Percentiles rank a stretch among this genome's conserved stretches.
These are phyloP conservation scores for Omphalotus olearius DNA, from an alignment of 1,284 basidiomycete species.

Conservation along the genomic window DNA sequence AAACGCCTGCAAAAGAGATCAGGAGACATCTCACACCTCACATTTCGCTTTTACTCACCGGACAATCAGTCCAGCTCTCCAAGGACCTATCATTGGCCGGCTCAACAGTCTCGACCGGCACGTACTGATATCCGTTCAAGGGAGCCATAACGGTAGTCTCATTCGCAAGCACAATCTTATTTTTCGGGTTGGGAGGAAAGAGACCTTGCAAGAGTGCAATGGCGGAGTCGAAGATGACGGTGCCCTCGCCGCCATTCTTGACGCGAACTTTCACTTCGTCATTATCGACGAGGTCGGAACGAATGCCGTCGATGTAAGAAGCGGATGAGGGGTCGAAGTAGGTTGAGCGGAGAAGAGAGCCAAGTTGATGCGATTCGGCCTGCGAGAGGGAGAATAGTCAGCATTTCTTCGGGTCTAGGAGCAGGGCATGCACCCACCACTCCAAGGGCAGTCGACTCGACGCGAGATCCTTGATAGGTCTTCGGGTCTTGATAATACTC, in stretches of 20 bases:
- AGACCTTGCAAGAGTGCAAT: constrained; percentile 76
- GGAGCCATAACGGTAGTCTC: constrained; percentile 70
- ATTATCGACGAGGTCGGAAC: constrained; percentile 64
- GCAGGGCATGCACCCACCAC: constrained; percentile 44
- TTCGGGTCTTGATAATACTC: constrained; percentile 68
- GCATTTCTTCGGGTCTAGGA: constrained; percentile 2
- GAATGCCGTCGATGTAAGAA: constrained; percentile 65
- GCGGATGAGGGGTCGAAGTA: constrained; percentile 66
- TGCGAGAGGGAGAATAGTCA: constrained; percentile 23
- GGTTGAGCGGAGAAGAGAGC: constrained; percentile 57
- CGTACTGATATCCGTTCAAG: constrained; percentile 82
- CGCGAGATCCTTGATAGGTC: constrained; percentile 66
- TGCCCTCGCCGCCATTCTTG: constrained; percentile 81
- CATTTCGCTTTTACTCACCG: constrained; percentile 38
- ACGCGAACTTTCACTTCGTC: constrained; percentile 69
- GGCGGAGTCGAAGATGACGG: constrained; percentile 80
- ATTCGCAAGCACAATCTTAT: constrained; percentile 75
- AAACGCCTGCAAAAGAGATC: constrained; percentile 43
- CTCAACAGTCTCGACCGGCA: constrained; percentile 81
- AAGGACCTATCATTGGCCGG: constrained; percentile 79
- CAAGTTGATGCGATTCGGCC: constrained; percentile 73
- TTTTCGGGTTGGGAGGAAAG: constrained; percentile 68
- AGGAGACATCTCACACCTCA: neutral
- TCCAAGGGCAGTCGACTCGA: constrained; percentile 81
- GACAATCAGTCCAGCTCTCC: constrained; percentile 83